Evolutionary conservation across 2,329 filamentous ascomycete genomes (phyloP).

Genomic region (Sarocladiaceae sp.): DNA sequence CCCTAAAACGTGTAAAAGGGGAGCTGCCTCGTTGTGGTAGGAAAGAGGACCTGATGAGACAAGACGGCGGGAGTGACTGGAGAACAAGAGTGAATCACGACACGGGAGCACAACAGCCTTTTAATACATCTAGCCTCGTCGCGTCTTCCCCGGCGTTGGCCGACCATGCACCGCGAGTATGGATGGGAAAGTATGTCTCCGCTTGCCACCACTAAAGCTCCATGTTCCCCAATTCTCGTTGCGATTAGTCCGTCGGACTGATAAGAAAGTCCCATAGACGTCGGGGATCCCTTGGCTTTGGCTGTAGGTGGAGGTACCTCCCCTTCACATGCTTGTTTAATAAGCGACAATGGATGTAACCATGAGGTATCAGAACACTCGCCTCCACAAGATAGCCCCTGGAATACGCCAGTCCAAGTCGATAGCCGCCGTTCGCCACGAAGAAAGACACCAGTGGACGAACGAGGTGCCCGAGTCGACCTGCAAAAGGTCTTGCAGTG

Average conservation of each 20-base stretch:
- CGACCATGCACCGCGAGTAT: not conserved
- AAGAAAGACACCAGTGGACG: too few relatives aligned
- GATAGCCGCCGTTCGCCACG: too few relatives aligned
- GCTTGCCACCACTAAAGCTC: too few relatives aligned
- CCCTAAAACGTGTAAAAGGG: not conserved
- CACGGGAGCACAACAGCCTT: not conserved
- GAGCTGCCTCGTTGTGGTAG: not conserved
- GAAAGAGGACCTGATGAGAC: not conserved
- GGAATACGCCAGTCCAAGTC: too few relatives aligned
- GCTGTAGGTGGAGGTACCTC: not conserved
- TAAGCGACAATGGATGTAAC: too few relatives aligned
- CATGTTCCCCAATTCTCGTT: too few relatives aligned
- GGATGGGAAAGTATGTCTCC: not conserved
- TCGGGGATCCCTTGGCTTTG: not conserved
- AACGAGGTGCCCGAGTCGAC: too few relatives aligned
- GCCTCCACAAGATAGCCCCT: too few relatives aligned
- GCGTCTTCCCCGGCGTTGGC: not conserved
- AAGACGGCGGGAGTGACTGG: not conserved
- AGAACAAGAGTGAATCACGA: not conserved
- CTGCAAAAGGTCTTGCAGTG: too few relatives aligned
- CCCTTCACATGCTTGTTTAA: too few relatives aligned
- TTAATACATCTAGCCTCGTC: constrained; percentile 2
- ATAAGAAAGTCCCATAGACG: not conserved
- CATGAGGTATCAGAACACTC: too few relatives aligned
- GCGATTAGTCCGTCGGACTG: not conserved